These are phyloP conservation scores for Aspergillus ruber DNA, from an alignment of 2,329 filamentous ascomycete species.

Conservation along the genomic window DNA sequence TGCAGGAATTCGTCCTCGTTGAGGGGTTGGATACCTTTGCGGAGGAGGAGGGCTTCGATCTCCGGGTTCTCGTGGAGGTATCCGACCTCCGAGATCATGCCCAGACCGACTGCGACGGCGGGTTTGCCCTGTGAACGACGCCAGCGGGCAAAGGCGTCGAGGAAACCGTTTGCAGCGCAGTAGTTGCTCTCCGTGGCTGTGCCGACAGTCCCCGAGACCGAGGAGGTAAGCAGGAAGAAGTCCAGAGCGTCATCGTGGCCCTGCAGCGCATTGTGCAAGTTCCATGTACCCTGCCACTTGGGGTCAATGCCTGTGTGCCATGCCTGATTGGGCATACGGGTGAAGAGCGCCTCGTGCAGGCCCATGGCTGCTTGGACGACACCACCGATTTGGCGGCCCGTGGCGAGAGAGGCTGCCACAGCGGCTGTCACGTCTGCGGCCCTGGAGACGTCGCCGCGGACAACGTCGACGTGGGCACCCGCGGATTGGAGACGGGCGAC, in stretches of 20 bases:
- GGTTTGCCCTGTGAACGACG: conserved; percentile 22
- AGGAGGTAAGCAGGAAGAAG: background rate
- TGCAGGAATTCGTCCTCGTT: conserved; percentile 28
- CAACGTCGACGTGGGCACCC: background rate
- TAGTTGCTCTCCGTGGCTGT: conserved; percentile 2
- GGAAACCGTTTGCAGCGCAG: conserved; percentile 13
- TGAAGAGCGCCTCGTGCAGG: background rate
- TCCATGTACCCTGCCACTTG: conserved; percentile 1
- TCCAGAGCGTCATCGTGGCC: background rate
- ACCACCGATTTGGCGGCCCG: background rate
- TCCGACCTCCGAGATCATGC: conserved; percentile 35
- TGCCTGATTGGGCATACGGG: background rate
- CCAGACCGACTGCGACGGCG: conserved; percentile 24
- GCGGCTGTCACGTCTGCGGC: background rate
- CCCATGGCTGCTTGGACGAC: conserved; percentile 1
- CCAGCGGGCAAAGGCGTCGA: conserved; percentile 28
- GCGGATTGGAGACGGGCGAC: background rate
- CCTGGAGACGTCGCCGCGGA: background rate
- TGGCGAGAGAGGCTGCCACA: background rate
- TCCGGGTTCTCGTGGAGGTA: conserved; percentile 31
- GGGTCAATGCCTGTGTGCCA: background rate
- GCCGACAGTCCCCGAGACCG: background rate
- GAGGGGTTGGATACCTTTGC: conserved; percentile 31
- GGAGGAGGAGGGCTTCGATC: conserved; percentile 29
- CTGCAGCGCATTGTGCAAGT: conserved; percentile 3